Evolutionary conservation across 169 alveolate species (phyloP).

Genomic region (Plasmodium adleri): DNA sequence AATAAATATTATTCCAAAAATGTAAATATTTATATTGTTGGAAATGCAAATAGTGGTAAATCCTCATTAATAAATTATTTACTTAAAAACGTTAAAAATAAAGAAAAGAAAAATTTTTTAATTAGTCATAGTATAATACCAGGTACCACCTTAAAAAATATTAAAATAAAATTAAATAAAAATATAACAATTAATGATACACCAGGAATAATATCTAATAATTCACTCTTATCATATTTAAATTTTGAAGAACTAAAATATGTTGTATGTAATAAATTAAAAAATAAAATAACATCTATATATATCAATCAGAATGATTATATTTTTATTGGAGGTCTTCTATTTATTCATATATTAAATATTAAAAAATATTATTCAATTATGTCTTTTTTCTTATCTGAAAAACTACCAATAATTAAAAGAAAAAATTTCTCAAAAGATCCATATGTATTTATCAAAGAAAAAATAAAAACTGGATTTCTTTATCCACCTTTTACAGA

Average conservation of each 20-base stretch:
- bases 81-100: slow-evolving; percentile 28
- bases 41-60: slow-evolving; percentile 74
- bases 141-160: slow-evolving; percentile 84
- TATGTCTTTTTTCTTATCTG: slow-evolving; percentile 74
- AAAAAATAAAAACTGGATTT: slow-evolving; percentile 64
- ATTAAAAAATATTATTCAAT: slow-evolving; percentile 40
- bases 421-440: slow-evolving; percentile 56
- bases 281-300: slow-evolving; percentile 53
- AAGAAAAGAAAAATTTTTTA: slow-evolving; percentile 13
- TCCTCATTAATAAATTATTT: slow-evolving; percentile 51
- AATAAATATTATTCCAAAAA: slow-evolving; percentile 16
- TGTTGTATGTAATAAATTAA: slow-evolving; percentile 67
- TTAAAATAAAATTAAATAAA: slow-evolving; percentile 78
- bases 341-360: slow-evolving; percentile 66
- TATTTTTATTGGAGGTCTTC: slow-evolving; percentile 67
- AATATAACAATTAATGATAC: slow-evolving; percentile 83
- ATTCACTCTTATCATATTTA: slow-evolving; percentile 80
- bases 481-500: slow-evolving; percentile 70
- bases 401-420: slow-evolving; percentile 61
- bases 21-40: slow-evolving; percentile 47
- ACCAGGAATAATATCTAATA: slow-evolving; percentile 84
- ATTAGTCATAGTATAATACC: slow-evolving; percentile 84
- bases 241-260: slow-evolving; percentile 77
- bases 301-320: slow-evolving; percentile 73
- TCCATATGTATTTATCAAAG: slow-evolving; percentile 26